These are phyloP conservation scores for Acacia acuminata DNA, from an alignment of 306 rosid species.

Conservation along the genomic window DNA sequence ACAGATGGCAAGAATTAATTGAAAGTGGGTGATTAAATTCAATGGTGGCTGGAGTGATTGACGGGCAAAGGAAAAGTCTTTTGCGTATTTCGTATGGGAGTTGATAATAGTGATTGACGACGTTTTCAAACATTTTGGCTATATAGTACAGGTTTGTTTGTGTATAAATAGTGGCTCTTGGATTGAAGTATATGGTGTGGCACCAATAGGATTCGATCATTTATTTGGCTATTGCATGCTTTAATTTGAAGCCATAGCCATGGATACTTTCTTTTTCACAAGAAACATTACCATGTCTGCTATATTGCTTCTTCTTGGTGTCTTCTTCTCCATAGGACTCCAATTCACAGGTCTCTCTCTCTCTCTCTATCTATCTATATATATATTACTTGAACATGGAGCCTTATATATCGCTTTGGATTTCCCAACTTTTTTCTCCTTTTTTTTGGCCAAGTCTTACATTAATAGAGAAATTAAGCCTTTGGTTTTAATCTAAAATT, in stretches of 20 bases:
- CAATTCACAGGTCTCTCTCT: not conserved
- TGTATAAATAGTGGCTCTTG: conserved; percentile 23
- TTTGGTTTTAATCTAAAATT: too few species aligned
- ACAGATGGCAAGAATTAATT: not conserved
- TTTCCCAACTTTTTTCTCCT: too few species aligned
- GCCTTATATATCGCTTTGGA: too few species aligned
- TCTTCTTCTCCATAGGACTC: conserved; percentile 7
- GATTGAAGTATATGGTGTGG: not conserved
- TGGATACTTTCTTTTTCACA: not conserved
- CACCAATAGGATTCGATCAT: not conserved
- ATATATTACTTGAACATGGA: not conserved
- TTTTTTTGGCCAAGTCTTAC: too few species aligned
- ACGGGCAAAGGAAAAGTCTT: conserved; percentile 22
- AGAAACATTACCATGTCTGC: not conserved
- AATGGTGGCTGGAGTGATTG: conserved; percentile 16
- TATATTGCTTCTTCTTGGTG: conserved; percentile 32
- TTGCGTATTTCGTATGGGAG: not conserved
- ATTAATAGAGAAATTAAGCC: too few species aligned
- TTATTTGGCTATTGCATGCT: not conserved
- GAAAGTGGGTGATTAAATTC: not conserved
- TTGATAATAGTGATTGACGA: not conserved
- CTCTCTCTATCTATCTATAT: not conserved
- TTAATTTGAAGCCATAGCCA: not conserved
- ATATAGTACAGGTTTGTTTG: not conserved
- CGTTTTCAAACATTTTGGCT: not conserved